Base-by-base conservation (phyloP, 805 yeast genomes). In the Pichia sporocuriosa region DNA sequence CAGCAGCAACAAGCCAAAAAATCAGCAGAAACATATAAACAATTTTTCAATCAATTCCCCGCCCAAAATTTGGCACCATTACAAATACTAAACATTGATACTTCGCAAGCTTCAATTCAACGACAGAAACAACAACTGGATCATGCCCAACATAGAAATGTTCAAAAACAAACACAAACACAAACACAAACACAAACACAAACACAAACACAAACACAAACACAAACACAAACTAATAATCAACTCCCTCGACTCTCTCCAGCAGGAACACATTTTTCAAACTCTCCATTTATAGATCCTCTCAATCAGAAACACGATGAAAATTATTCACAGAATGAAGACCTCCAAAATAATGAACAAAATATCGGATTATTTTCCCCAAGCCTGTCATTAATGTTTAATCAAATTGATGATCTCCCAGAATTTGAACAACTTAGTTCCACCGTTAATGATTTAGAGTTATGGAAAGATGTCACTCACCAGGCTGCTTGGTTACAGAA, bases 381-480 rank as follows among this genome's bases (percentile, higher is more conserved):
- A 4, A 47, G 54, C 16, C 45, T 59, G 12, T 40, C 51, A n/a
- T 56, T 61, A n/a, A 47, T 58, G 23, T 51, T 66, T 32, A 61
- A 62, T 2, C 54, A 56, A 6, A 50, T 62, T 7, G 63, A 63
- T 30, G 64, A 65, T 41, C 56, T 61, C 33, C 58, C 63, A 17
- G 63, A 62, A 32, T 52, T 68, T 48, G 62, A 65, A 46, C 60
- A 52, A 21, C 40, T 57, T 32, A 57, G 62, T 17, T 52, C 62
- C 2, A 64, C 64, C n/a, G 58, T 64, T 15, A 56, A 61, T 4
- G 81, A 76, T 48, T 58, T 65, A 37, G 71, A 80, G 46, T 61
- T 84, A 25, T 84, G 94, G 94, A 79, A 76, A 54, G 89, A 83
- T 48, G 79, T 84, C 42, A 77, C 88, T 0, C 75, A 73, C 52